These are phyloP conservation scores for Tritrichomonas foetus DNA, from an alignment of 208 protist genomes.

Conservation along the genomic window DNA sequence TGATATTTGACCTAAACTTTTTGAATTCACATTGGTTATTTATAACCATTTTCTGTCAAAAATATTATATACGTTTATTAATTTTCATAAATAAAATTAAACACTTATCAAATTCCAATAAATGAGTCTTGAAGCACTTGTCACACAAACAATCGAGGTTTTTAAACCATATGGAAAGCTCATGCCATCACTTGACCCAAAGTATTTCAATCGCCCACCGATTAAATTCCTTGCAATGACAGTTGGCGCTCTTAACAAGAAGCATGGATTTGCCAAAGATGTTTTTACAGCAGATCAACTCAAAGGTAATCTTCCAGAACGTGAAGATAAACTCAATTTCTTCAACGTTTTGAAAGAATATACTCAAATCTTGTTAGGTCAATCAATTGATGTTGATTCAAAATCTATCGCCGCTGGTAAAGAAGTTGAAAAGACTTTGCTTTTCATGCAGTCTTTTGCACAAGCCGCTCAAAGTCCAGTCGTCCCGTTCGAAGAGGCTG, in stretches of 20 bases:
- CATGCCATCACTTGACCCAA: neutral
- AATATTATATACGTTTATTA: too few relatives aligned
- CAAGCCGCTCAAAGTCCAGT: neutral
- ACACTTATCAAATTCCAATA: too few relatives aligned
- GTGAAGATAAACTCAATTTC: neutral
- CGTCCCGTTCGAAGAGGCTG: neutral
- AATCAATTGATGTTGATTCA: neutral
- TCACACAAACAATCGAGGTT: neutral
- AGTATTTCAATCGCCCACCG: neutral
- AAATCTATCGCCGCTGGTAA: neutral
- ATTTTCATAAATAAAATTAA: too few relatives aligned
- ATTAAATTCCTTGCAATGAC: neutral
- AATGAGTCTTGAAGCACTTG: neutral
- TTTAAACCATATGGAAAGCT: neutral
- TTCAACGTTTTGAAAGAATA: neutral
- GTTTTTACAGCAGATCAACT: neutral
- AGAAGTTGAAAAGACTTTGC: neutral
- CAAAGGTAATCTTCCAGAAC: neutral
- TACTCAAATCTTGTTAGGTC: neutral
- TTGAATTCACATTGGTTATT: too few relatives aligned
- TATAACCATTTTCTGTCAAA: too few relatives aligned
- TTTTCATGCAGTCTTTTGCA: neutral
- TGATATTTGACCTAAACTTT: too few relatives aligned
- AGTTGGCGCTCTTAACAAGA: neutral
- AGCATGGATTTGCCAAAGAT: neutral